Evolutionary conservation across 495 filamentous ascomycete genomes (phyloP).

Genomic region (Tuber indicum): DNA sequence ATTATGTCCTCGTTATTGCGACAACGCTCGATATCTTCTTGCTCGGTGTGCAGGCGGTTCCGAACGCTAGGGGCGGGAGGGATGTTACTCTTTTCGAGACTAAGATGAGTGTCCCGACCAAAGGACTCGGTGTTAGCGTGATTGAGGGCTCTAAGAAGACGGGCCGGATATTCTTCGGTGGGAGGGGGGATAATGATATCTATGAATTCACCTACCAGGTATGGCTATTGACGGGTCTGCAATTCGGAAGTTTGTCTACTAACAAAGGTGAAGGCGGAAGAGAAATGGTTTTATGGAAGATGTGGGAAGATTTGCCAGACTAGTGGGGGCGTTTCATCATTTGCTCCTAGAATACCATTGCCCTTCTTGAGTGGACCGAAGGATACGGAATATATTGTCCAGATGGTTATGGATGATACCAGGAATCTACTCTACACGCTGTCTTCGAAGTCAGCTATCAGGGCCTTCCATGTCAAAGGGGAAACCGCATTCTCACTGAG

Average conservation of each 20-base stretch:
- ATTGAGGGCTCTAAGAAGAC: conserved; percentile 68
- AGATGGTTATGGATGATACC: conserved; percentile 82
- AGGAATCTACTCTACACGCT: conserved; percentile 84
- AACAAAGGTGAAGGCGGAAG: conserved; percentile 50
- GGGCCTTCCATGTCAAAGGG: conserved; percentile 70
- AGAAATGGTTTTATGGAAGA: conserved; percentile 84
- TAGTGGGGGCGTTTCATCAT: conserved; percentile 62
- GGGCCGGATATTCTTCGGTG: conserved; percentile 87
- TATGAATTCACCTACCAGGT: conserved; percentile 93
- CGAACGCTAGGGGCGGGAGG: conserved; percentile 56
- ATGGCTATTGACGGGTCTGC: conserved; percentile 9
- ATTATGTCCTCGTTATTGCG: conserved; percentile 78
- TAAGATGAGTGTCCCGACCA: conserved; percentile 65
- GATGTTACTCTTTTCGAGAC: conserved; percentile 75
- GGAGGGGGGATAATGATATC: conserved; percentile 72
- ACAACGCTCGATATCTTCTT: conserved; percentile 77
- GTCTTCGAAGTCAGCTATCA: conserved; percentile 74
- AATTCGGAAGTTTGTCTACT: conserved; percentile 6
- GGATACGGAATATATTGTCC: conserved; percentile 55
- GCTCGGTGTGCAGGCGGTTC: conserved; percentile 64
- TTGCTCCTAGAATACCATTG: conserved; percentile 50
- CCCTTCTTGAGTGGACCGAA: conserved; percentile 33
- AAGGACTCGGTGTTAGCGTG: conserved; percentile 63
- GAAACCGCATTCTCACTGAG: conserved; percentile 50
- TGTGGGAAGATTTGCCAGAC: conserved; percentile 82